Evolutionary conservation across 2,329 filamentous ascomycete species (phyloP), one percentile per base, ranked within the genome.

Genomic region (Cladosporium austrohemisphaericum): DNA sequence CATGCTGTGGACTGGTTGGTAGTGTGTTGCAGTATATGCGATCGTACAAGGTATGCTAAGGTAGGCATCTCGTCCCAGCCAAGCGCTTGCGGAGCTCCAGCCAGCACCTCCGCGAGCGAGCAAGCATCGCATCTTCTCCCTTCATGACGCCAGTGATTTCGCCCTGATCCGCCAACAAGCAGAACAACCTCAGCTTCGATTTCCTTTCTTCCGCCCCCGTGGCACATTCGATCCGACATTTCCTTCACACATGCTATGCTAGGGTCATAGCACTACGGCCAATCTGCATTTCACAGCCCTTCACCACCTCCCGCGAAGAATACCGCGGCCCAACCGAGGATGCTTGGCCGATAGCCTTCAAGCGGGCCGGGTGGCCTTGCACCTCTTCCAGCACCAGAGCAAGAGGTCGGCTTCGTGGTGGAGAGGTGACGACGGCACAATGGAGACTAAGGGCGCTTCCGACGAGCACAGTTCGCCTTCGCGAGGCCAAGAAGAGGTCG

Each of bases 231-330:
- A n/a, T n/a, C n/a, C n/a, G n/a, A 41, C 16, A 28, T 13, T 33
- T 41, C n/a, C 28, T 20, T 29, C 13, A 19, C n/a, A 32, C 29
- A 19, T 51, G 55, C 55, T 56, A 50, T 56, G 55, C 19, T 32
- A 28, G 18, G 31, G 31, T 50, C 52, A 56, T 55, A 56, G 55
- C 54, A 57, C 44, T 40, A 28, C 50, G 43, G 49, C 67, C 69
- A 74, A 64, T 32, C 71, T 76, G 72, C 71, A 70, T 74, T 62
- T 65, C 65, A 58, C 63, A 67, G 52, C 63, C 61, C 55, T 73
- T 50, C 61, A 68, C 65, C 67, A 68, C 67, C 69, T 75, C 59
- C 71, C 71, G 67, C 70, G 69, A 63, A 66, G 70, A 62, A 73
- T 71, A 72, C 64, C 61, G 50, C 61, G 68, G 65, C 62, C 58